Base-by-base conservation (phyloP, 306 rosid genomes). In the Gillenia trifoliata region DNA sequence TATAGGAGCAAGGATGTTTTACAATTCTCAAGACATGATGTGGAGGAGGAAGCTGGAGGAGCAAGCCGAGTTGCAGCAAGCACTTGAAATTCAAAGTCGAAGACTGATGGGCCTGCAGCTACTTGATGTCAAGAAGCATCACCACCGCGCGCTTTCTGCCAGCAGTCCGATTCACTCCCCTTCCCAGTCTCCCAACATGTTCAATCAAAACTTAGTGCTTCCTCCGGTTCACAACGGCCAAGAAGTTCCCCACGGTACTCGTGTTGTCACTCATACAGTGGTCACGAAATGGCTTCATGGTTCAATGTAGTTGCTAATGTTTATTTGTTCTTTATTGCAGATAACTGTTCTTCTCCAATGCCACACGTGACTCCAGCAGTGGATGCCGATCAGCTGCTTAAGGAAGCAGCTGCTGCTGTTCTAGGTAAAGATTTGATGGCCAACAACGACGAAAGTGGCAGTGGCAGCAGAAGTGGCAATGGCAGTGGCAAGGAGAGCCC, bases 21-120 rank as follows among this genome's bases (percentile, higher is more conserved):
- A 87, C 70, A 92, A 81, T 72, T 40, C 97, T 29, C 96, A 90
- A 78, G 99, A 94, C 78, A 77, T 90, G 85, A 77, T 92, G 67
- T 86, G 88, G 97, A 90, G 96, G 86, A 92, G 96, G 89, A 94
- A 94, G 75, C 68, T 94, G 54, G 97, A 92, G 78, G 97, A 94
- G 76, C 96, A 89, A 72, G 97, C 97, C 74, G 98, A 91, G 71
- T 74, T 91, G 40, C 98, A 92, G 80, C 96, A 89, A 79, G 89
- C 94, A 22, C 88, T 93, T 66, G 99, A 94, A 75, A 85, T 92
- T 30, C 99, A 94, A 81, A 92, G 89, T 74, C 85, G 96, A 64
- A 84, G 97, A 77, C 61, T 94, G 8, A 85, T 94, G 99, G 81
- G 89, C 57, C 77, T 94, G 76, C 98, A 94, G 83, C 97, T 94